phyloP scores from a whole-genome alignment of 331 rosid species.

The Malus hybrid region DNA sequence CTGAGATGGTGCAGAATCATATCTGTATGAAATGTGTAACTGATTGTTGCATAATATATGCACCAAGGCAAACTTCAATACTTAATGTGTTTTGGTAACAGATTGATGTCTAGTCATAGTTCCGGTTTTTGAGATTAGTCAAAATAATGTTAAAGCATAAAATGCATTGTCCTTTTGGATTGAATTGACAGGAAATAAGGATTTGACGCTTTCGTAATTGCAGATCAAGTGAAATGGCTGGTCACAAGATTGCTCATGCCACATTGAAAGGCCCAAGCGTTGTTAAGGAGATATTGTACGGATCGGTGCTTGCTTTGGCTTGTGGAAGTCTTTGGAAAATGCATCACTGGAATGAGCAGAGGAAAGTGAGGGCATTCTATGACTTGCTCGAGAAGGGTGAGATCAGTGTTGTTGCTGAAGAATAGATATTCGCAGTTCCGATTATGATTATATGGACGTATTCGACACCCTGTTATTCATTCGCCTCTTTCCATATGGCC shows the following conservation, averaged over 20 bases:
- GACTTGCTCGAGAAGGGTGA: constrained; percentile 77
- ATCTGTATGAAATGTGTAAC: no score
- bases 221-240: constrained; percentile 56
- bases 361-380: constrained; percentile 59
- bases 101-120: not conserved
- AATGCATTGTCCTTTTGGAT: not conserved
- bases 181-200: not conserved
- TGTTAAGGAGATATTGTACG: constrained; percentile 69
- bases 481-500: constrained; percentile 21
- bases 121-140: not conserved
- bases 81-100: not conserved
- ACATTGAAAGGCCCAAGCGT: constrained; percentile 91
- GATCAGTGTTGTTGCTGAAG: constrained; percentile 56
- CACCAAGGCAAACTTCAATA: not conserved
- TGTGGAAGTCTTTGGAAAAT: constrained; percentile 86
- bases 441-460: not conserved
- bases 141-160: no score
- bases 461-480: constrained; percentile 6
- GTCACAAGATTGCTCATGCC: constrained; percentile 75
- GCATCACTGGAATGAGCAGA: constrained; percentile 98
- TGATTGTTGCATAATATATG: not conserved
- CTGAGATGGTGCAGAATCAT: no score
- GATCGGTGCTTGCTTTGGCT: constrained; percentile 42
- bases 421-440: constrained; percentile 17
- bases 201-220: not conserved